Base-by-base conservation (phyloP, 805 yeast genomes). In the Saccharomycopsis synnaedendra region DNA sequence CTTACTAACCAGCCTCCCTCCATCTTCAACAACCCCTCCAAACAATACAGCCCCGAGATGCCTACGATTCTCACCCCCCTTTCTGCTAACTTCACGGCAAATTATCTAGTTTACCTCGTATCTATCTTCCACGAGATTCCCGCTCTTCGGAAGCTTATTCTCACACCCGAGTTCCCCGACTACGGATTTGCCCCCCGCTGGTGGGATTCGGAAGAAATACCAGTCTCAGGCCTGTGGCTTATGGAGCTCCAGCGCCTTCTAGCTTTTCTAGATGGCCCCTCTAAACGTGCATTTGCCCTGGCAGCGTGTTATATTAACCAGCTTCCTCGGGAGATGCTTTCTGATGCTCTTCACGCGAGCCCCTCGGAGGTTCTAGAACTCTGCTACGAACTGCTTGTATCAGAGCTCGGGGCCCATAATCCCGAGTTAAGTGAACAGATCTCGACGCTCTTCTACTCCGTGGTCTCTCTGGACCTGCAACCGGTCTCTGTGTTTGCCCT, bases 111-210 rank as follows among this genome's bases (percentile, higher is more conserved):
- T 30, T 46, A 27, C 37, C 4, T 49, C 33, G 28, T 49, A 6
- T 39, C 32, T 32, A 42, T 49, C 3, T 41, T 49, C 32, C 52
- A 49, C 34, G 52, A 49, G 40, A 42, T 49, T 5, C 52, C 52
- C 7, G 36, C 28, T 6, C 10, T 49, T 8, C 27, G 52, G 32
- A 49, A 45, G 32, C 9, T 42, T 7, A 19, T 49, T 5, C 19
- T 49, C 6, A 28, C 10, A 4, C 41, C 40, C 30, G 52, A 49
- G 7, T 49, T 49, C 10, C 37, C 35, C 11, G 5, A 4, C 6
- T 49, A 49, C 35, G 49, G 46, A 7, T 49, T 11, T 19, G 11
- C 29, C 29, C 40, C 42, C 6, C 33, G 40, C 31, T 49, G 52
- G 52, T 49, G 52, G 52, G 19, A 34, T 30, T 9, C 34, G 9